A percentile compares a stretch with the other conserved stretches of the same genome.
Evolutionary conservation across 2,329 filamentous ascomycete genomes (phyloP).

Genomic region (Trichoderma oligosporum): DNA sequence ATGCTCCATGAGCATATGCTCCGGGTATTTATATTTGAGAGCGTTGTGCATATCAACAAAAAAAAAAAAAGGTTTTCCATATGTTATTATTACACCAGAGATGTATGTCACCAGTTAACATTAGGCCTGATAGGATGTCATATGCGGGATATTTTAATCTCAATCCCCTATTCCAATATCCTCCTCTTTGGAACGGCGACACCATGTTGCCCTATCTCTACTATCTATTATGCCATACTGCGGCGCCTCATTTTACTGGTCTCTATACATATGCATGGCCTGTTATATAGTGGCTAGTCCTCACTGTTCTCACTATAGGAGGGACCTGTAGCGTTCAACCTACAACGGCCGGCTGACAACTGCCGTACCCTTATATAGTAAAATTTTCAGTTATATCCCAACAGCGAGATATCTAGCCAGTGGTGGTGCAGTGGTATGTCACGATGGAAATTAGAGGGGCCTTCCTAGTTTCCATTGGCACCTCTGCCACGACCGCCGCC

Average conservation of each 20-base stretch:
- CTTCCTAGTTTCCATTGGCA: background rate
- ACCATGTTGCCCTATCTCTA: background rate
- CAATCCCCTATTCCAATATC: too few relatives aligned
- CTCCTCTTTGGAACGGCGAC: background rate
- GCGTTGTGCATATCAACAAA: background rate
- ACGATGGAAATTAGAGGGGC: background rate
- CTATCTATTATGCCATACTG: background rate
- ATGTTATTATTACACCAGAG: too few relatives aligned
- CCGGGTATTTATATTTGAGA: too few relatives aligned
- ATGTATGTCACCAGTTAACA: too few relatives aligned
- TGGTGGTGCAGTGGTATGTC: background rate
- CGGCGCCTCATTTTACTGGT: background rate
- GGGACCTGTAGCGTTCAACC: background rate
- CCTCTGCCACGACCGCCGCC: background rate
- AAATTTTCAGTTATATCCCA: background rate
- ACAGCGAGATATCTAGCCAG: constrained; percentile 1
- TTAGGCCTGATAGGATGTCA: background rate
- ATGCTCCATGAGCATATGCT: too few relatives aligned
- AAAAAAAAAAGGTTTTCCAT: too few relatives aligned
- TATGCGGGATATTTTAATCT: too few relatives aligned
- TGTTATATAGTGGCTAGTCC: background rate
- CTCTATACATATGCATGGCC: too few relatives aligned
- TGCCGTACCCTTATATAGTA: constrained; percentile 8
- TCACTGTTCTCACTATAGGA: background rate
- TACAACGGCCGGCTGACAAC: background rate